Percentiles rank a stretch among this genome's conserved stretches.
These are phyloP conservation scores for Cyclotella choctawhatcheeana DNA, from an alignment of 108 stramenopile genomes.

Conservation along the genomic window DNA sequence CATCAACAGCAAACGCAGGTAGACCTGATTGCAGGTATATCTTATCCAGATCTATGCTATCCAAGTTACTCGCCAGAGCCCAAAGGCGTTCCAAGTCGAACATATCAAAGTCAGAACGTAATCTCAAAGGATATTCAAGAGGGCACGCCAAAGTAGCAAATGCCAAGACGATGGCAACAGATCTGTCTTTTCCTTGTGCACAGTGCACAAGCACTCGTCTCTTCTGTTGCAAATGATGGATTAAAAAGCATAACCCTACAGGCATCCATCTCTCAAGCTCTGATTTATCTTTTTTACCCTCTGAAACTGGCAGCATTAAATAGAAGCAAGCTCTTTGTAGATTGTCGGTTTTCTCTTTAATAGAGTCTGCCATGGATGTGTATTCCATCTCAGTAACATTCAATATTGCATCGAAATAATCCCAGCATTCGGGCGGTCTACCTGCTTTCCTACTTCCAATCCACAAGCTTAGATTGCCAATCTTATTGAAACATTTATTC, in stretches of 20 bases:
- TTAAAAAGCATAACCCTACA: constrained; percentile 66
- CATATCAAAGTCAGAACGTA: constrained; percentile 14
- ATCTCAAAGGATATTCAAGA: constrained; percentile 29
- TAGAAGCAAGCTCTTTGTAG: constrained; percentile 41
- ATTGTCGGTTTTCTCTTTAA: neutral
- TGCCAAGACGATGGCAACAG: constrained; percentile 74
- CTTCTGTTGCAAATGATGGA: constrained; percentile 42
- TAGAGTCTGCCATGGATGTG: constrained; percentile 44
- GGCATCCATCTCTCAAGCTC: constrained; percentile 75
- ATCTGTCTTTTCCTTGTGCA: constrained; percentile 83
- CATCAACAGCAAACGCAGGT: constrained; percentile 10
- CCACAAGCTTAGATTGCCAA: constrained; percentile 59
- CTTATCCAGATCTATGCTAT: neutral
- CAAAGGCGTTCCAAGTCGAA: neutral
- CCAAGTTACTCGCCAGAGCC: neutral
- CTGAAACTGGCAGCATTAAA: constrained; percentile 70
- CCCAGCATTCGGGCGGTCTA: constrained; percentile 76
- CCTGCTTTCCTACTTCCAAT: constrained; percentile 76
- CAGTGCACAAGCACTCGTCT: constrained; percentile 73
- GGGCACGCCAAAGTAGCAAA: constrained; percentile 46
- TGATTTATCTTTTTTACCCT: constrained; percentile 72
- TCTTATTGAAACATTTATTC: constrained; percentile 26
- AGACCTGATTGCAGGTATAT: constrained; percentile 52
- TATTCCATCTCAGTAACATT: constrained; percentile 80
- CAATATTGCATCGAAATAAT: constrained; percentile 72